Evolutionary conservation across 306 rosid genomes (phyloP), one percentile per base, ranked within the genome.

Genomic region (Cucumis sativus): DNA sequence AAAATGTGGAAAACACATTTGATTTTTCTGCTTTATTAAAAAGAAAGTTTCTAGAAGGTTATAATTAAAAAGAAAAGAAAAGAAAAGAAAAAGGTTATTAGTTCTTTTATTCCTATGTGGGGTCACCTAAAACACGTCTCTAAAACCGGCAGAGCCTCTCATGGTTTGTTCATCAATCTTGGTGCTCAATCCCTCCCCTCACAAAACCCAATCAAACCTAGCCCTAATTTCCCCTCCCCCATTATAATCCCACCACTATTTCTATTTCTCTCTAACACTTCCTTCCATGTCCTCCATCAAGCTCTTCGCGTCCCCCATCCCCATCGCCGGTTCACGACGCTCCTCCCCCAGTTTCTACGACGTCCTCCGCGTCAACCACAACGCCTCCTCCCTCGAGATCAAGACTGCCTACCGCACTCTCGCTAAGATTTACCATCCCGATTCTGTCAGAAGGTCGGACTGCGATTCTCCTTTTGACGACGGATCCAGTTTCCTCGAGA

Each of bases 401-500:
- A 88, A 85, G 80, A 15, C 82, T 33, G 91, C 91, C 67, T 88
- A 88, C 45, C 63, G 91, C 72, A 82, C 28, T 78, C 30, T 88
- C 4, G 91, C 91, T 40, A 88, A 88, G 89, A 40, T 78, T 10
- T 84, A 84, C 80, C 91, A 94, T 17, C 98, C 98, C 6, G 98
- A 94, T 39, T 79, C 96, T 8, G 56, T 79, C 20, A 47, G 64
- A 2, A 63, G 51, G 4, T 12, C 86, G 74, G 89, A 79, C 5
- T 49, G 61, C 9, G 88, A 47, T 25, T 49, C 76, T 23, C 16
- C 14, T 17, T 35, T 12, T 69, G 89, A 81, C 3, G 33, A 80
- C 59, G 90, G 84, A 35, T 80, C 67, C 4, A 87, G 86, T 45
- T 94, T 94, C 85, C 88, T 94, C 18, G 85, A 85, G 91, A 89